Conservation (phyloP, 2,329 filamentous ascomycete genomes). For the Macrophomina phaseolina region DNA sequence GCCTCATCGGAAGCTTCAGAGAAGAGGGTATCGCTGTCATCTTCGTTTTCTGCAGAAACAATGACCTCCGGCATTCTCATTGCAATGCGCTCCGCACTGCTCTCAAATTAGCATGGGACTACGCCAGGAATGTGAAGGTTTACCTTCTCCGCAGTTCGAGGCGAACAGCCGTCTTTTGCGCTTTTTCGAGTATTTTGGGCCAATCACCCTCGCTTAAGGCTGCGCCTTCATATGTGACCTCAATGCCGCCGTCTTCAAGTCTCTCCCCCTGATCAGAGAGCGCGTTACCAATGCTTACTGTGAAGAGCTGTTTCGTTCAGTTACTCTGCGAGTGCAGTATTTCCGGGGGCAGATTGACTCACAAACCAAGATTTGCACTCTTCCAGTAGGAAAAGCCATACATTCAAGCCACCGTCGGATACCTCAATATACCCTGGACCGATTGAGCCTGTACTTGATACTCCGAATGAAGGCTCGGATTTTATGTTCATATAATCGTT, state of each 20-base stretch:
- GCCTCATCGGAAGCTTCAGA: neutral
- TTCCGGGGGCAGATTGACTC: neutral
- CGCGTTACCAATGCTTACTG: neutral
- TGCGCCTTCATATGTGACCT: neutral
- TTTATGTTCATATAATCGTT: neutral
- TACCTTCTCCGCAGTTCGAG: neutral
- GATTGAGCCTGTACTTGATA: neutral
- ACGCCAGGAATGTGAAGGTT: no score
- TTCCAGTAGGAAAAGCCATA: slow-evolving; percentile 5
- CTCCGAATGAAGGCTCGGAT: slow-evolving; percentile 1
- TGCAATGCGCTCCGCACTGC: neutral
- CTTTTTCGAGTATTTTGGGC: slow-evolving; percentile 4
- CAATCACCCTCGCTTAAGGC: neutral
- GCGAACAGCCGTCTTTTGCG: neutral
- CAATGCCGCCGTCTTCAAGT: neutral
- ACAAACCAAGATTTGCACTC: slow-evolving; percentile 17
- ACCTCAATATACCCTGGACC: neutral
- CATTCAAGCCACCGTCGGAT: slow-evolving; percentile 5
- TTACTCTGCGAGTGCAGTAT: neutral
- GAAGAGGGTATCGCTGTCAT: slow-evolving; percentile 4
- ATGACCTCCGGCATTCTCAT: neutral
- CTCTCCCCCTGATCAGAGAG: neutral
- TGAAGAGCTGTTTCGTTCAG: neutral
- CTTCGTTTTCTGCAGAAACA: neutral
- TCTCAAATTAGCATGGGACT: neutral